phyloP scores from a whole-genome alignment of 352 stramenopile species.

The Phytophthora pluvialis region DNA sequence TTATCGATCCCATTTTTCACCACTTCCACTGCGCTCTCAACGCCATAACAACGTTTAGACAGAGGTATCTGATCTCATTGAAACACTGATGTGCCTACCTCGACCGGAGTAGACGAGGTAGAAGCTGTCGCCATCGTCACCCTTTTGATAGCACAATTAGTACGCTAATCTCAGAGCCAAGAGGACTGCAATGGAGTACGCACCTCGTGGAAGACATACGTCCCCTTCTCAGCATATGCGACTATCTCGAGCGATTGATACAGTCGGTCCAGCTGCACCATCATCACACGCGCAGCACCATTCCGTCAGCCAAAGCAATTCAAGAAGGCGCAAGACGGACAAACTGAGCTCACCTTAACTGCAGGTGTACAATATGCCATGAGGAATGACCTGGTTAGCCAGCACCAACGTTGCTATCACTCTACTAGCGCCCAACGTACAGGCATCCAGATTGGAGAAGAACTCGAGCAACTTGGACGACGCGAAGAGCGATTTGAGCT shows the following conservation, averaged over 20 bases:
- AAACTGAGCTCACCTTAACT: constrained; percentile 40
- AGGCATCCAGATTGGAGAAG: constrained; percentile 81
- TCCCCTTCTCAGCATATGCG: constrained; percentile 47
- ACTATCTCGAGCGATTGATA: constrained; percentile 76
- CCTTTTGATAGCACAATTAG: constrained; percentile 36
- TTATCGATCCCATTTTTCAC: constrained; percentile 41
- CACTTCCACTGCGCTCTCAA: constrained; percentile 55
- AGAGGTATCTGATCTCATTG: neutral
- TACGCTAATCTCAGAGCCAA: neutral
- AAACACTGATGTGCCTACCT: constrained; percentile 38
- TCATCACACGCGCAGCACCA: too few species aligned
- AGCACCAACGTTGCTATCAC: neutral
- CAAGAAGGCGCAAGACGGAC: neutral
- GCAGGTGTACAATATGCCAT: neutral
- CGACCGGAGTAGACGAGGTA: constrained; percentile 80
- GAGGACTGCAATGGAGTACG: neutral
- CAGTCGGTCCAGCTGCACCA: constrained; percentile 64
- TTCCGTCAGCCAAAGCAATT: constrained; percentile 1
- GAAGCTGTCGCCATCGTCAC: constrained; percentile 77
- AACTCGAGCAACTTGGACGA: constrained; percentile 82
- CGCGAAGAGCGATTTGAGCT: constrained; percentile 80
- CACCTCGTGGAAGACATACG: constrained; percentile 73
- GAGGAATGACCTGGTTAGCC: neutral
- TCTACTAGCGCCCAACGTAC: constrained; percentile 40
- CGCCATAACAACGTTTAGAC: constrained; percentile 1